These are phyloP conservation scores for Persicaria tinctoria DNA, from an alignment of 148 eudicot genomes.

Conservation along the genomic window DNA sequence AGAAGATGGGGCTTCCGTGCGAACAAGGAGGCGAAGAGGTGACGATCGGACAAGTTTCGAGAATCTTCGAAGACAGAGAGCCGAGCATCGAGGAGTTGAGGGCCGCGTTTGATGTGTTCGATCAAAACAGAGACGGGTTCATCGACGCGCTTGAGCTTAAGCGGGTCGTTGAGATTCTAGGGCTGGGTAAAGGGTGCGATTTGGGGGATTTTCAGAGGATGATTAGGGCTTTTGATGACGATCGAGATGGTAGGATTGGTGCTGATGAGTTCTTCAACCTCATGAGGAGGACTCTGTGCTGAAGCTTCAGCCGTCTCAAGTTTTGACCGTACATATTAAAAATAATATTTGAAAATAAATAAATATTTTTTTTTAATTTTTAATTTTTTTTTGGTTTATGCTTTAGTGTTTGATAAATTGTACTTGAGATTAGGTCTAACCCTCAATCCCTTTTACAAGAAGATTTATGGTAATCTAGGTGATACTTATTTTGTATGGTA, in stretches of 20 bases:
- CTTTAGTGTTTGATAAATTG: neutral
- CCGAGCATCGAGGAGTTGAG: conserved; percentile 48
- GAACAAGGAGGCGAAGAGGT: conserved; percentile 17
- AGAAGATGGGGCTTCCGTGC: conserved; percentile 32
- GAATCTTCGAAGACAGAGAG: conserved; percentile 51
- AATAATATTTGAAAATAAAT: too few species aligned
- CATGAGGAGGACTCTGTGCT: conserved; percentile 18
- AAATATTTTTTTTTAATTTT: neutral
- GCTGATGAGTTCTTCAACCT: conserved; percentile 44
- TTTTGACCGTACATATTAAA: neutral
- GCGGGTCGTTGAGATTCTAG: conserved; percentile 41
- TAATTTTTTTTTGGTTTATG: neutral
- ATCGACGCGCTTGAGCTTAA: conserved; percentile 57
- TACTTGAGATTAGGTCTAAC: neutral
- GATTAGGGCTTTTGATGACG: conserved; percentile 39
- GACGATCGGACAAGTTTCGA: conserved; percentile 16
- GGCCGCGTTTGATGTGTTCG: conserved; percentile 61
- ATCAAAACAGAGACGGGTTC: conserved; percentile 64
- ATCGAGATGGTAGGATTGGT: conserved; percentile 49
- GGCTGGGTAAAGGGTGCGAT: conserved; percentile 34
- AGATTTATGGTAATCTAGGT: neutral
- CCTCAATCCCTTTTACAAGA: neutral
- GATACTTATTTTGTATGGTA: neutral
- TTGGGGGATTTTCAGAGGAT: conserved; percentile 36
- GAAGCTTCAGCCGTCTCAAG: neutral